Conservation (phyloP, 108 stramenopile species). For the Schizochytrium sp. region DNA sequence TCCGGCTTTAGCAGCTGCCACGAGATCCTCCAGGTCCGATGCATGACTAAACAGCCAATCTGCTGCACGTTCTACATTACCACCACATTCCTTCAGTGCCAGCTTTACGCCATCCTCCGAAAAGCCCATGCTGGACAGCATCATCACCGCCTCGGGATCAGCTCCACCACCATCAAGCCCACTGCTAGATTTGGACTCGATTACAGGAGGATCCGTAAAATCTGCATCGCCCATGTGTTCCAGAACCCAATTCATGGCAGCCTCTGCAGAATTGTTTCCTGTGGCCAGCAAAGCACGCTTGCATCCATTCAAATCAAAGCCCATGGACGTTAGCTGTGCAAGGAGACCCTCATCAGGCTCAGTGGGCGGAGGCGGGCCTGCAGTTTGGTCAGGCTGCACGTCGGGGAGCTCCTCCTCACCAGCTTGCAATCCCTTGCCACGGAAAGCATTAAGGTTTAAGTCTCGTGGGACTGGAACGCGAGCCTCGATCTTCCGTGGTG, state of each 20-base stretch:
- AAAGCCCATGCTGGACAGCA: constrained; percentile 87
- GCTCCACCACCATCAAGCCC: constrained; percentile 39
- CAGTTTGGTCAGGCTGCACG: constrained; percentile 67
- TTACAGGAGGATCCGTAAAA: constrained; percentile 88
- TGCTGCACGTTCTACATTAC: constrained; percentile 90
- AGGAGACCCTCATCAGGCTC: constrained; percentile 84
- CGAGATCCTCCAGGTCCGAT: constrained; percentile 82
- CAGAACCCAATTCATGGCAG: constrained; percentile 97
- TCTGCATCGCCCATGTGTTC: constrained; percentile 95
- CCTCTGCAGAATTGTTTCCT: constrained; percentile 87
- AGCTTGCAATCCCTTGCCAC: constrained; percentile 81
- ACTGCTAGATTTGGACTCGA: constrained; percentile 77
- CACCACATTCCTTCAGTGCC: constrained; percentile 86
- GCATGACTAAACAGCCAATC: constrained; percentile 97
- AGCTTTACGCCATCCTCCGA: constrained; percentile 88
- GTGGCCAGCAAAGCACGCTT: constrained; percentile 89
- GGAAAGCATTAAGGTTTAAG: constrained; percentile 83
- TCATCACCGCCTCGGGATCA: constrained; percentile 85
- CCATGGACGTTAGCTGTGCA: constrained; percentile 94
- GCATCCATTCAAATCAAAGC: constrained; percentile 93
- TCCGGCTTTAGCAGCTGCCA: constrained; percentile 50
- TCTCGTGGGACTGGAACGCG: constrained; percentile 90
- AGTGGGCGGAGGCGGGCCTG: constrained; percentile 55
- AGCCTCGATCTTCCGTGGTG: constrained; percentile 92
- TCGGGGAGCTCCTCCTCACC: constrained; percentile 89